Percentiles rank a stretch among this genome's conserved stretches.
These are phyloP conservation scores for Brassica hybrid DNA, from an alignment of 441 rosid genomes.

Conservation along the genomic window DNA sequence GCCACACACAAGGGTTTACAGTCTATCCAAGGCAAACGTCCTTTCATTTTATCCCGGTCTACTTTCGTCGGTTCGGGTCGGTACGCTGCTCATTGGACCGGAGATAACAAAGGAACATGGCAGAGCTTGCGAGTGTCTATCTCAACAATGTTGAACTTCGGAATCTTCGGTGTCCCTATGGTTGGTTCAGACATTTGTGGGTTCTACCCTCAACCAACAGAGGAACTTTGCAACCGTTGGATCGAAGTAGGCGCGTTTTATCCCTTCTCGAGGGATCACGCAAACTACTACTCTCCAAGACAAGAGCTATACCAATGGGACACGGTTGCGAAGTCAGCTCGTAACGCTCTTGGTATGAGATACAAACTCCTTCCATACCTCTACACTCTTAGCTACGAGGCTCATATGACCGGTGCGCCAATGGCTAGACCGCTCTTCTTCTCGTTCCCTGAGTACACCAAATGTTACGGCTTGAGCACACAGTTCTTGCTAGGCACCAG, in stretches of 20 bases:
- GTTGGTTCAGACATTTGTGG: constrained; percentile 80
- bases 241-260: constrained; percentile 94
- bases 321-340: constrained; percentile 78
- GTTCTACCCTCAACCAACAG: constrained; percentile 54
- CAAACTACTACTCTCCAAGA: constrained; percentile 90
- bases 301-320: constrained; percentile 98
- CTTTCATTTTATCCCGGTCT: constrained; percentile 86
- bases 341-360: constrained; percentile 96
- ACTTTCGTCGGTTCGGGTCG: constrained; percentile 92
- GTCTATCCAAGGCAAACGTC: constrained; percentile 81
- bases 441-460: constrained; percentile 71
- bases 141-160: no score
- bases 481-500: constrained; percentile 92
- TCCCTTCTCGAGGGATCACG: constrained; percentile 96
- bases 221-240: constrained; percentile 99
- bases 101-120: constrained; percentile 97
- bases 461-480: constrained; percentile 77
- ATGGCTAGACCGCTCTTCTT: constrained; percentile 96
- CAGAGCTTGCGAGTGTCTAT: constrained; percentile 83
- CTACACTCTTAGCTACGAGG: constrained; percentile 83
- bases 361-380: constrained; percentile 84
- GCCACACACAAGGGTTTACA: constrained; percentile 91
- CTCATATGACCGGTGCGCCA: constrained; percentile 83
- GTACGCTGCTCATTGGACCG: constrained; percentile 97
- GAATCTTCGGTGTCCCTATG: constrained; percentile 97